phyloP scores from a whole-genome alignment of 345 rosid genomes.

The Zanthoxylum bungeanum region DNA sequence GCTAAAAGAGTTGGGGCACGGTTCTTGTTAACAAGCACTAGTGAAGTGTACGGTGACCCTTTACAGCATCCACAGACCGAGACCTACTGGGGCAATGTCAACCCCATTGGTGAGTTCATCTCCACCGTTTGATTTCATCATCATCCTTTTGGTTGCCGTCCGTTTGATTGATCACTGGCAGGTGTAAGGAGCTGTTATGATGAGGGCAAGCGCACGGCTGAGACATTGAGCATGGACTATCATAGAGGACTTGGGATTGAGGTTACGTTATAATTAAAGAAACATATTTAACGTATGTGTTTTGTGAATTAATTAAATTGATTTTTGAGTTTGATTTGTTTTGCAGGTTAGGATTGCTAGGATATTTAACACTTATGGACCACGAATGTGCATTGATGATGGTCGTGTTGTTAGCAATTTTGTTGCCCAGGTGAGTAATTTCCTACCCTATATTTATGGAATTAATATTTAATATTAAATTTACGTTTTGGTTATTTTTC shows the following conservation, averaged over 20 bases:
- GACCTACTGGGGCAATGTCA: conserved; percentile 91
- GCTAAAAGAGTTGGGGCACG: conserved; percentile 84
- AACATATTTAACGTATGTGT: too few relatives aligned
- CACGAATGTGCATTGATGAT: conserved; percentile 88
- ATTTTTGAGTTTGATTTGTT: neutral
- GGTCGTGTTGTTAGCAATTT: conserved; percentile 92
- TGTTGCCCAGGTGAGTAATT: conserved; percentile 61
- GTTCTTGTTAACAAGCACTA: conserved; percentile 84
- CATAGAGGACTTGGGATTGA: conserved; percentile 71
- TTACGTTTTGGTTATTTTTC: too few relatives aligned
- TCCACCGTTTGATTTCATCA: neutral
- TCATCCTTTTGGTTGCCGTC: neutral
- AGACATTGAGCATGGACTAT: conserved; percentile 81
- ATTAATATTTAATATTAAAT: too few relatives aligned
- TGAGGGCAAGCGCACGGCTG: conserved; percentile 86
- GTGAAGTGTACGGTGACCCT: conserved; percentile 93
- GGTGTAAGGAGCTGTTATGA: conserved; percentile 87
- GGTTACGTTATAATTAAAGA: conserved; percentile 27
- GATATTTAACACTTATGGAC: conserved; percentile 83
- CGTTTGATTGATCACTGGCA: conserved; percentile 7
- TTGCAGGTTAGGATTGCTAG: conserved; percentile 74
- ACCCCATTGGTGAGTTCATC: conserved; percentile 59
- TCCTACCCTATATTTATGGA: neutral
- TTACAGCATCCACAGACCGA: conserved; percentile 82
- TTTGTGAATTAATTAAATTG: neutral